phyloP scores from a whole-genome alignment of 2,329 filamentous ascomycete genomes.

The Paecilomyces dactylethromorphus region DNA sequence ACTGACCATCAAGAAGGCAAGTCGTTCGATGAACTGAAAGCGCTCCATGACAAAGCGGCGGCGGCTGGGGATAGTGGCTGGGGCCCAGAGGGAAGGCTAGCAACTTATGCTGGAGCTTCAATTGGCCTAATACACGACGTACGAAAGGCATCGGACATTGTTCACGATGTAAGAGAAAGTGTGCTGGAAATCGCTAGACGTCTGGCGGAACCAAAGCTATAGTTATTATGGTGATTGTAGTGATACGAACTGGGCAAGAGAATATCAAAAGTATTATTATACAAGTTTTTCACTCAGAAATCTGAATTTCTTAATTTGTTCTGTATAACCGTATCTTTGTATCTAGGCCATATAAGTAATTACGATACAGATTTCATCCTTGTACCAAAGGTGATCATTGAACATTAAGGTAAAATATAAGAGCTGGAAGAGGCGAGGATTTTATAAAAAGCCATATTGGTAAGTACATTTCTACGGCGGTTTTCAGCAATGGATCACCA shows the following conservation, averaged over 20 bases:
- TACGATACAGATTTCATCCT: too few species aligned
- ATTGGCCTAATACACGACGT: conserved; percentile 41
- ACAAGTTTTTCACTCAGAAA: too few species aligned
- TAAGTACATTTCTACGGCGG: too few species aligned
- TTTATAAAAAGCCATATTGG: too few species aligned
- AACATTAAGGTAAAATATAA: too few species aligned
- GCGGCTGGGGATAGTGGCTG: conserved; percentile 39
- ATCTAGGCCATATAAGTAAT: too few species aligned
- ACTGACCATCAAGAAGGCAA: conserved; percentile 36
- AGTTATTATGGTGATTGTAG: neutral
- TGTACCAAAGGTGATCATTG: too few species aligned
- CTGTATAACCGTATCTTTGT: too few species aligned
- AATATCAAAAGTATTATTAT: neutral
- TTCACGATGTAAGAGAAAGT: conserved; percentile 19
- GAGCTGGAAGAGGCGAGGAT: too few species aligned
- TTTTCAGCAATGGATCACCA: too few species aligned
- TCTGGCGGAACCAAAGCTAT: neutral
- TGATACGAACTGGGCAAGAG: neutral
- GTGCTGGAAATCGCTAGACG: neutral
- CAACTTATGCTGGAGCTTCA: conserved; percentile 45
- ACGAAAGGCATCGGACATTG: conserved; percentile 32
- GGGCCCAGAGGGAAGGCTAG: conserved; percentile 43
- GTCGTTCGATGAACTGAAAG: conserved; percentile 41
- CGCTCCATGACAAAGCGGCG: conserved; percentile 34
- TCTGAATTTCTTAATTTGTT: too few species aligned